A percentile compares a stretch with the other conserved stretches of the same genome.
These are phyloP conservation scores for Poa pratensis DNA, from an alignment of 176 grass and related monocot genomes.

Conservation along the genomic window DNA sequence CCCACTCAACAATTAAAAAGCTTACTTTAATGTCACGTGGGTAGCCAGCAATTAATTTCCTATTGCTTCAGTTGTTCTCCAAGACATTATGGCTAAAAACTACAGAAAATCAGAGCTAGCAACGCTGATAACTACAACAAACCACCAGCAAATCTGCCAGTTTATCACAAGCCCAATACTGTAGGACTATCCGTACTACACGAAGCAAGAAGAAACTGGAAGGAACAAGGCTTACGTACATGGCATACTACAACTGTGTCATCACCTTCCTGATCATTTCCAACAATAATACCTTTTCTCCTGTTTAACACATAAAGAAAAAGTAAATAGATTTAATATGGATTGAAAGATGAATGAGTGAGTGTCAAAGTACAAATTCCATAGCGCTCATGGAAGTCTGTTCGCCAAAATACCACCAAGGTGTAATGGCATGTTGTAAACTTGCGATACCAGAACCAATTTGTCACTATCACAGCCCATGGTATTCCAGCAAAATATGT, in stretches of 20 bases:
- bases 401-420: slow-evolving; percentile 9
- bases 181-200: neutral
- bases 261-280: slow-evolving; percentile 95
- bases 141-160: neutral
- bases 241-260: slow-evolving; percentile 83
- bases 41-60: slow-evolving; percentile 8
- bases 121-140: neutral
- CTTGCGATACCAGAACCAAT: neutral
- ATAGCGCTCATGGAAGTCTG: neutral
- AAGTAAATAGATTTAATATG: slow-evolving; percentile 21
- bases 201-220: neutral
- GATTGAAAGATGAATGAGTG: neutral
- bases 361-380: neutral
- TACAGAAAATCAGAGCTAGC: neutral
- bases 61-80: neutral
- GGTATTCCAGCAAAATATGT: slow-evolving; percentile 4
- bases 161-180: slow-evolving; percentile 1
- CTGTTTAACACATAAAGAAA: slow-evolving; percentile 59
- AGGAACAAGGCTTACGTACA: slow-evolving; percentile 58
- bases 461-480: slow-evolving; percentile 12
- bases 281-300: slow-evolving; percentile 96
- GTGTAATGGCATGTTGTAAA: neutral
- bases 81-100: slow-evolving; percentile 21
- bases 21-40: neutral
- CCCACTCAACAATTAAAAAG: neutral